Conservation (phyloP, 208 protist genomes). For the Phytomonas serpens region DNA sequence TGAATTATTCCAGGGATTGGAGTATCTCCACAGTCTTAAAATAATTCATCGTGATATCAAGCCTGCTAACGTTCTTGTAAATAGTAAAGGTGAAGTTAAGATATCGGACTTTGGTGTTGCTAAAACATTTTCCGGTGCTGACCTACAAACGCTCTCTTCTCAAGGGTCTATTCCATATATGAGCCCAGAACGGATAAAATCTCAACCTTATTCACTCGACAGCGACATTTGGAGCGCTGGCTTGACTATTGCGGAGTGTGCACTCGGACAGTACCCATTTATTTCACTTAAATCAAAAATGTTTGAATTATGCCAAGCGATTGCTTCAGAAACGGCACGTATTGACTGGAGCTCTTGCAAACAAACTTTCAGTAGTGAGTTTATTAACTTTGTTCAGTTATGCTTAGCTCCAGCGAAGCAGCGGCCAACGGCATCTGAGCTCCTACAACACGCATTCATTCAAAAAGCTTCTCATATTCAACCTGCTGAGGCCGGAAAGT, state of each 20-base stretch:
- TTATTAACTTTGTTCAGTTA: conserved; percentile 70
- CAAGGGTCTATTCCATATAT: conserved; percentile 93
- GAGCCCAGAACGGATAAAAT: conserved; percentile 90
- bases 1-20: conserved; percentile 76
- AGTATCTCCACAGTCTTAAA: conserved; percentile 77
- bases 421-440: conserved; percentile 55
- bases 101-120: conserved; percentile 96
- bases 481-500: conserved; percentile 53
- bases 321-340: conserved; percentile 46
- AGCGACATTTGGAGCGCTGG: conserved; percentile 92
- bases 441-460: conserved; percentile 78
- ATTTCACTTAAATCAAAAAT: conserved; percentile 49
- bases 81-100: conserved; percentile 93
- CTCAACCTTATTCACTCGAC: conserved; percentile 81
- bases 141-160: conserved; percentile 71
- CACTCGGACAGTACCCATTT: conserved; percentile 84
- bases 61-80: conserved; percentile 95
- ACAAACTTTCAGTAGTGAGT: conserved; percentile 46
- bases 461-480: conserved; percentile 43
- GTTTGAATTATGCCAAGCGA: conserved; percentile 79
- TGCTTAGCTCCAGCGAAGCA: conserved; percentile 47
- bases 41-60: conserved; percentile 96
- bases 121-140: conserved; percentile 67
- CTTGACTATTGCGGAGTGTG: conserved; percentile 82
- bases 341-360: conserved; percentile 52